Conservation (phyloP, 257 asterid genomes). For the Jasminum sambac region DNA sequence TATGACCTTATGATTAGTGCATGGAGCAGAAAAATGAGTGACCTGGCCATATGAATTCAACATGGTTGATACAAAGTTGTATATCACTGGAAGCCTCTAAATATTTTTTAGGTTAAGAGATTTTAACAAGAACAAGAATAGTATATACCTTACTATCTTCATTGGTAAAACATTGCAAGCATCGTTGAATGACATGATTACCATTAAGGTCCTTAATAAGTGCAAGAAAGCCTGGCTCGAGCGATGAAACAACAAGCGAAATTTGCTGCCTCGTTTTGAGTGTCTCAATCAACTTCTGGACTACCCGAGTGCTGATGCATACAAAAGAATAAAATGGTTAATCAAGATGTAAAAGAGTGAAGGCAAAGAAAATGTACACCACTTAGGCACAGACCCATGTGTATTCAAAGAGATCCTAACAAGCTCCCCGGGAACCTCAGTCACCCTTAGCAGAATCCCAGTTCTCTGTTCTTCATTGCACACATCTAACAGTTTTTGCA, state of each 20-base stretch:
- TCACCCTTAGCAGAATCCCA: slow-evolving; percentile 65
- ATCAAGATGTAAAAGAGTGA: slow-evolving; percentile 10
- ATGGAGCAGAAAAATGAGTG: slow-evolving; percentile 2
- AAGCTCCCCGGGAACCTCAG: slow-evolving; percentile 74
- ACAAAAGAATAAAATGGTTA: slow-evolving; percentile 16
- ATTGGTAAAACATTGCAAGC: slow-evolving; percentile 74
- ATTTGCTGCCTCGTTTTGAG: slow-evolving; percentile 69
- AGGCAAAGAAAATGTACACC: slow-evolving; percentile 4
- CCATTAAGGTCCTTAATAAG: slow-evolving; percentile 89
- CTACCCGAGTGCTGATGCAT: slow-evolving; percentile 85
- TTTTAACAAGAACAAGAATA: slow-evolving; percentile 16
- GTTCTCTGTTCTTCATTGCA: slow-evolving; percentile 88
- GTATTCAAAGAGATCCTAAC: slow-evolving; percentile 81
- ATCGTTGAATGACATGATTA: slow-evolving; percentile 84
- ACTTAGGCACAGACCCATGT: slow-evolving; percentile 74
- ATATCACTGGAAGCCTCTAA: slow-evolving; percentile 4
- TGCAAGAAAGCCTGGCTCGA: slow-evolving; percentile 85
- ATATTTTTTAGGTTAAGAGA: slow-evolving; percentile 2
- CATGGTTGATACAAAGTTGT: neutral
- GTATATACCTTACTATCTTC: slow-evolving; percentile 74
- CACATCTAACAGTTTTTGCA: slow-evolving; percentile 86
- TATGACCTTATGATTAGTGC: neutral
- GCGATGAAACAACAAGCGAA: slow-evolving; percentile 63
- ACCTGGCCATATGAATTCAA: slow-evolving; percentile 2
- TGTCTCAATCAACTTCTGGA: slow-evolving; percentile 91